Base-by-base conservation (phyloP, 495 filamentous ascomycete species). In the Coniosporium apollinis region DNA sequence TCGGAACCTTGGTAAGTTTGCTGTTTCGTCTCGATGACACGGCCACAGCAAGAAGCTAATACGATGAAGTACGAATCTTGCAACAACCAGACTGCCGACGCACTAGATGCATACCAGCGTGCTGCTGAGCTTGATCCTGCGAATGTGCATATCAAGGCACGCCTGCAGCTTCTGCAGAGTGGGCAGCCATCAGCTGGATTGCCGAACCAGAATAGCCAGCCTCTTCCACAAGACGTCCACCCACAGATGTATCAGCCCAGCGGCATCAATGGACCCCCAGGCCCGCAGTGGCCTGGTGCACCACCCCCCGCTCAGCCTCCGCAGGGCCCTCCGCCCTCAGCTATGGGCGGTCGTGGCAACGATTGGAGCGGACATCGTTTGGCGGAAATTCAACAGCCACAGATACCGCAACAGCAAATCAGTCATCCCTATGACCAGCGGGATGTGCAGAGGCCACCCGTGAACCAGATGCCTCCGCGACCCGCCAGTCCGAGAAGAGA, bases 51-150 rank as follows among this genome's bases (percentile, higher is more conserved):
- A 16, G 20, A 19, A 28, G 43, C 50, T 54, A 48, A 53, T 39
- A 26, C 16, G 22, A 48, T 59, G 29, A 57, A 86, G 81, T 97
- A 97, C 46, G 91, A 97, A 54, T 94, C 85, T 3, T 97, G 89
- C 58, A 96, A 97, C 63, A 97, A 97, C 54, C 89, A 97, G 60
- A 93, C 91, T 37, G 79, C 76, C 31, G 89, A 97, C 66, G 89
- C 89, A 5, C 66, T 97, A 30, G 89, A 97, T 50, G 89, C 89
- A 2, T 97, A 97, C 49, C 79, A 85, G 44, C 74, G 89, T 32
- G 89, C 89, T 18, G 86, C 87, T 20, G 89, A 97, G 46, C 69
- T 97, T 36, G 89, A 97, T 51, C 86, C 89, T 0, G 62, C 62
- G 37, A 97, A 97, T 49, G 78, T 83, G 3, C 87, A 96, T 50